Percentiles rank a stretch among this genome's conserved stretches.
Evolutionary conservation across 139 green algal genomes (phyloP).

Genomic region (Asterochloris erici): DNA sequence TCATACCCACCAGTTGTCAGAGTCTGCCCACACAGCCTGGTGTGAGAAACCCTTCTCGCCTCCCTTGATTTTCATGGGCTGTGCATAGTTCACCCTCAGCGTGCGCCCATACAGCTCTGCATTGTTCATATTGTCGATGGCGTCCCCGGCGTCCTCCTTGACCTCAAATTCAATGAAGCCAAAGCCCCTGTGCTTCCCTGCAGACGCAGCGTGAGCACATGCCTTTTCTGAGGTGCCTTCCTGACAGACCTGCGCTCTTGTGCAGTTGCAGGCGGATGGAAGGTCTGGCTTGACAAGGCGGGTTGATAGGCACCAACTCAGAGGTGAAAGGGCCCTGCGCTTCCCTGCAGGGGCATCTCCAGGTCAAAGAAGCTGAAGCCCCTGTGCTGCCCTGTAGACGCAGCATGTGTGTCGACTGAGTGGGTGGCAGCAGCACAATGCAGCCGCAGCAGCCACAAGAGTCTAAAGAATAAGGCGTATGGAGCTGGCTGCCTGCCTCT

Average conservation of each 20-base stretch:
- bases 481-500: too few species aligned
- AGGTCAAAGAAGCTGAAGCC: neutral
- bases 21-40: conserved; percentile 69
- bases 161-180: conserved; percentile 94
- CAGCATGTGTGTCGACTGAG: too few species aligned
- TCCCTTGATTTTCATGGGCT: conserved; percentile 92
- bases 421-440: too few species aligned
- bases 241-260: neutral
- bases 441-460: too few species aligned
- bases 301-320: neutral
- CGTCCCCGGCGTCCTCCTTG: conserved; percentile 84
- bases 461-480: too few species aligned
- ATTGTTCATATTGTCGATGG: conserved; percentile 99
- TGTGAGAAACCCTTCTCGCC: conserved; percentile 79
- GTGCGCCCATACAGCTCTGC: conserved; percentile 65
- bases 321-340: neutral
- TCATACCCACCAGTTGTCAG: conserved; percentile 50
- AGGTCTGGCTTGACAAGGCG: neutral
- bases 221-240: conserved; percentile 19
- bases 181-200: conserved; percentile 84
- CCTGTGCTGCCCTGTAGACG: too few species aligned
- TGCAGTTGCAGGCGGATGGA: too few species aligned
- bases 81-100: conserved; percentile 85
- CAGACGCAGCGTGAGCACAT: neutral
- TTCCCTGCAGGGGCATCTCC: neutral